Percentiles rank a stretch among this genome's conserved stretches.
phyloP scores from a whole-genome alignment of 768 basidiomycete species.

The Tulasnella sp. region DNA sequence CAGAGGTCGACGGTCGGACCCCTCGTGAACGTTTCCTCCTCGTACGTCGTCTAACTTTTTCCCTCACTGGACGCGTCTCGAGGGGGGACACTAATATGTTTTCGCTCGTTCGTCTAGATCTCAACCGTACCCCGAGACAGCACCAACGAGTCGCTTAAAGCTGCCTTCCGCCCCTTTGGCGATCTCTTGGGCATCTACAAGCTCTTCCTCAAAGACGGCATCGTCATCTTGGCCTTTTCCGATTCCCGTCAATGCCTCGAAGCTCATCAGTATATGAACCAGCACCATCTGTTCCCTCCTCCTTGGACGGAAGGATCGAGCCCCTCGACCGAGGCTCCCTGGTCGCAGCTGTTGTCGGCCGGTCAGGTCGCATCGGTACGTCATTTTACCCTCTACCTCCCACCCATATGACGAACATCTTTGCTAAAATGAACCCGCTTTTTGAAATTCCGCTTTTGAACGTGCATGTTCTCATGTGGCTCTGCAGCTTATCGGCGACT shows the following conservation, averaged over 20 bases:
- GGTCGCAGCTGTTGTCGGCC: background rate
- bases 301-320: background rate
- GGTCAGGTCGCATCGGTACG: background rate
- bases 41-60: background rate
- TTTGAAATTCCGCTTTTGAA: slow-evolving; percentile 45
- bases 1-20: background rate
- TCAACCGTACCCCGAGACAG: slow-evolving; percentile 27
- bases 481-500: slow-evolving; percentile 53
- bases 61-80: background rate
- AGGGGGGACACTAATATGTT: too few relatives aligned
- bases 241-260: slow-evolving; percentile 24
- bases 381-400: background rate
- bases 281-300: background rate
- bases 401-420: background rate
- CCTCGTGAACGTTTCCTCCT: slow-evolving; percentile 11
- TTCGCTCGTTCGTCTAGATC: slow-evolving; percentile 21
- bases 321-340: background rate
- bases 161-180: slow-evolving; percentile 29
- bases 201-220: slow-evolving; percentile 49
- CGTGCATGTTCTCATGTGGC: background rate
- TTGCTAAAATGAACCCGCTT: slow-evolving; percentile 52
- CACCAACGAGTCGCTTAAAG: slow-evolving; percentile 26
- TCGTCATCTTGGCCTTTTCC: slow-evolving; percentile 36
- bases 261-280: slow-evolving; percentile 19
- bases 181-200: slow-evolving; percentile 56